Conservation (phyloP, 2,329 filamentous ascomycete species). For the Colletotrichum australisinense region DNA sequence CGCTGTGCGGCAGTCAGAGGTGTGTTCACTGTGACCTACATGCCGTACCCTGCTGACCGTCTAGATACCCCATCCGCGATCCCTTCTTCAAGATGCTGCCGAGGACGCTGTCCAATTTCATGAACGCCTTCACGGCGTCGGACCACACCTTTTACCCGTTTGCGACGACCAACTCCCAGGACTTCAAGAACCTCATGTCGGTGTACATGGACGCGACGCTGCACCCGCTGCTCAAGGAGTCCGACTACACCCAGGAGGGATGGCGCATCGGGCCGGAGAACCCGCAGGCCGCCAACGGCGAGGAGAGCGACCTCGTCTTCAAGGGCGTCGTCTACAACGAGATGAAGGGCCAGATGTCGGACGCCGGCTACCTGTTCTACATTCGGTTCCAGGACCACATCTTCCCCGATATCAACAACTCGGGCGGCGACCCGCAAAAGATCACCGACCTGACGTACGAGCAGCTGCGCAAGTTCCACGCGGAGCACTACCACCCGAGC, state of each 20-base stretch:
- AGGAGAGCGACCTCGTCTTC: slow-evolving; percentile 83
- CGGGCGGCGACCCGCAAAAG: slow-evolving; percentile 93
- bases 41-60: neutral
- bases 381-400: slow-evolving; percentile 95
- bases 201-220: slow-evolving; percentile 97
- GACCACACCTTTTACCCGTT: slow-evolving; percentile 99
- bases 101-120: slow-evolving; percentile 97
- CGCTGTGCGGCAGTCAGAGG: slow-evolving; percentile 94
- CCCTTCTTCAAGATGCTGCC: slow-evolving; percentile 99
- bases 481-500: slow-evolving; percentile 95
- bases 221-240: slow-evolving; percentile 87
- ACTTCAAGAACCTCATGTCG: slow-evolving; percentile 95
- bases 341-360: slow-evolving; percentile 99
- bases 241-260: slow-evolving; percentile 95
- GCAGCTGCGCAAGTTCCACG: slow-evolving; percentile 88
- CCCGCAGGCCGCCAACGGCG: slow-evolving; percentile 66
- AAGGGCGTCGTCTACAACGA: slow-evolving; percentile 99
- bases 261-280: slow-evolving; percentile 97
- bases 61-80: slow-evolving; percentile 93
- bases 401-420: slow-evolving; percentile 95
- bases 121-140: slow-evolving; percentile 98
- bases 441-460: slow-evolving; percentile 96
- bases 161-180: slow-evolving; percentile 93
- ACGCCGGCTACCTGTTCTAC: slow-evolving; percentile 95
- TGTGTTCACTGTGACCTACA: slow-evolving; percentile 53